Base-by-base conservation (phyloP, 129 eudicot genomes). In the Centrapalus pauciflorus region DNA sequence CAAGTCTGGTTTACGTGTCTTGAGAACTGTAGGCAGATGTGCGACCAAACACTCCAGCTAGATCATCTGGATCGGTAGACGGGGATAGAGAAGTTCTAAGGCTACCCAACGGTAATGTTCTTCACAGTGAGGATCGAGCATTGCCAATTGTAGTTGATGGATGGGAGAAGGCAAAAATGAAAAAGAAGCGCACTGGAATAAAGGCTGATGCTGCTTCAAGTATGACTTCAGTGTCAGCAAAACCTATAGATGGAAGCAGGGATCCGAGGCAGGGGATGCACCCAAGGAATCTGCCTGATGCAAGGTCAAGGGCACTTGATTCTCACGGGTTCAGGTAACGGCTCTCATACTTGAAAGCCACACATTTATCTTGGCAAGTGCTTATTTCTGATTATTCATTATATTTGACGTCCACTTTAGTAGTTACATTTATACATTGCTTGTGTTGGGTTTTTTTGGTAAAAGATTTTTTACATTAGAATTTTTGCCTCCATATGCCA, bases 141-240 rank as follows among this genome's bases (percentile, higher is more conserved):
- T 38, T 69, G 32, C 69, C 94, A 26, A 50, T 72, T 27, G 80
- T 79, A 55, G 81, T 52, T 55, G 95, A 89, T 76, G 90, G 96
- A 66, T 89, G 96, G 96, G 96, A 89, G 65, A 89, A 83, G 76
- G 79, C 90, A 46, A 89, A 81, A 67, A 89, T 86, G 95, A 89
- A 85, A 83, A 89, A 86, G 70, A 86, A 83, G 72, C 94, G 96
- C 4, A 75, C 95, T n/a, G 86, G 83, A 48, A 80, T 82, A 51
- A 88, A 88, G 74, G 66, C 80, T 55, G 96, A 88, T 30, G 67
- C 46, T 69, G 62, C 83, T 76, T 75, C 79, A 52, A 74, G 77
- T 74, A 64, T 83, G 64, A 61, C 79, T 75, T 61, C 82, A 55
- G 52, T 50, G 63, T 60, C 64, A 17, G 14, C 81, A 38, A 88